Evolutionary conservation across 805 yeast genomes (phyloP).

Genomic region (Komagataella ulmi): DNA sequence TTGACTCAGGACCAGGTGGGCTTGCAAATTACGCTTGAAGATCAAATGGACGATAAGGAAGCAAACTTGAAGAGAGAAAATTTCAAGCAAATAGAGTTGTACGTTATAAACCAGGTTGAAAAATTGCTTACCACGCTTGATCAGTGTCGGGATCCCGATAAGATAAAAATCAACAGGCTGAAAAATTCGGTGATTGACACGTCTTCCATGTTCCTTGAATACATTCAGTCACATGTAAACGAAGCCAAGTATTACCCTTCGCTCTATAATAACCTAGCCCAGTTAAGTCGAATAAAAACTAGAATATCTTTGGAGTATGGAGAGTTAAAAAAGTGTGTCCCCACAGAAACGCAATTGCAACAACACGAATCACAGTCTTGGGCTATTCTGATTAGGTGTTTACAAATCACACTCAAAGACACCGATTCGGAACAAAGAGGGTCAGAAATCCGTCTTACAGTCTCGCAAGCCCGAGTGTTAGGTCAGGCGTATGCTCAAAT

Average conservation of each 20-base stretch:
- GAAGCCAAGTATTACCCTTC: background rate
- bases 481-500: background rate
- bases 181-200: background rate
- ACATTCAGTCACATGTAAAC: background rate
- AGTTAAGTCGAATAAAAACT: background rate
- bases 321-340: background rate
- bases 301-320: background rate
- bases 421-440: background rate
- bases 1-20: background rate
- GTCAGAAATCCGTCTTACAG: background rate
- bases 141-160: background rate
- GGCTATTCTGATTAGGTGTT: background rate
- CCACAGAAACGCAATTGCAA: background rate
- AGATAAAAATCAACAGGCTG: background rate
- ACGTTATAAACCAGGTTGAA: background rate
- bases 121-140: background rate
- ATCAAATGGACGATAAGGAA: background rate
- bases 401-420: background rate
- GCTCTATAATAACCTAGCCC: background rate
- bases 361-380: background rate
- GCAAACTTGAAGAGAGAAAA: background rate
- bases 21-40: background rate
- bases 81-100: background rate
- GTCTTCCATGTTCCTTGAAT: background rate
- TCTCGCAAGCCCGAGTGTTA: background rate